These are phyloP conservation scores for Grigorovia humatica DNA, from an alignment of 805 yeast genomes.

Conservation along the genomic window DNA sequence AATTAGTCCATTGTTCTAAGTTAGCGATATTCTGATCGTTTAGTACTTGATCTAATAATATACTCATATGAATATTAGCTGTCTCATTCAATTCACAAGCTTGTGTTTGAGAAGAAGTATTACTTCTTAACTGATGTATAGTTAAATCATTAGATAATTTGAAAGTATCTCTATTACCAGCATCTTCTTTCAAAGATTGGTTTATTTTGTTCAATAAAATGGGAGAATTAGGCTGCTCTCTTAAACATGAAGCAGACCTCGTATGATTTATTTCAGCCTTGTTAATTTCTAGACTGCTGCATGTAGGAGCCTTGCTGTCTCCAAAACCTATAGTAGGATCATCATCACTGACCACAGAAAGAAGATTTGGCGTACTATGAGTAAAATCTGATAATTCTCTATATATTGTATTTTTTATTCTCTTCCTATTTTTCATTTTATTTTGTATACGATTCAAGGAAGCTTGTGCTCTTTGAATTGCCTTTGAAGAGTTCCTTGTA, in stretches of 20 bases:
- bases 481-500: slow-evolving; percentile 33
- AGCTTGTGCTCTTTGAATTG: slow-evolving; percentile 56
- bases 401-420: slow-evolving; percentile 24
- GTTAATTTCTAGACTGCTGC: not conserved
- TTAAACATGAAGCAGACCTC: not conserved
- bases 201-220: not conserved
- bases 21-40: slow-evolving; percentile 44
- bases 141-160: slow-evolving; percentile 15
- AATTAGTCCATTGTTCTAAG: slow-evolving; percentile 47
- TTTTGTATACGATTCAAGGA: slow-evolving; percentile 51
- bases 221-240: not conserved
- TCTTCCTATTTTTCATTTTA: slow-evolving; percentile 44
- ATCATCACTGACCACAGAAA: slow-evolving; percentile 18
- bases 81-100: slow-evolving; percentile 29
- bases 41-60: slow-evolving; percentile 48
- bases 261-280: not conserved
- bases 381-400: slow-evolving; percentile 17
- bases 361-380: slow-evolving; percentile 27
- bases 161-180: slow-evolving; percentile 9
- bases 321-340: slow-evolving; percentile 3
- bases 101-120: slow-evolving; percentile 6
- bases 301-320: not conserved
- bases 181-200: not conserved
- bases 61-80: slow-evolving; percentile 35
- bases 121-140: slow-evolving; percentile 1